Evolutionary conservation across 2,329 filamentous ascomycete species (phyloP).

Genomic region (Dothidotthia symphoricarpi): DNA sequence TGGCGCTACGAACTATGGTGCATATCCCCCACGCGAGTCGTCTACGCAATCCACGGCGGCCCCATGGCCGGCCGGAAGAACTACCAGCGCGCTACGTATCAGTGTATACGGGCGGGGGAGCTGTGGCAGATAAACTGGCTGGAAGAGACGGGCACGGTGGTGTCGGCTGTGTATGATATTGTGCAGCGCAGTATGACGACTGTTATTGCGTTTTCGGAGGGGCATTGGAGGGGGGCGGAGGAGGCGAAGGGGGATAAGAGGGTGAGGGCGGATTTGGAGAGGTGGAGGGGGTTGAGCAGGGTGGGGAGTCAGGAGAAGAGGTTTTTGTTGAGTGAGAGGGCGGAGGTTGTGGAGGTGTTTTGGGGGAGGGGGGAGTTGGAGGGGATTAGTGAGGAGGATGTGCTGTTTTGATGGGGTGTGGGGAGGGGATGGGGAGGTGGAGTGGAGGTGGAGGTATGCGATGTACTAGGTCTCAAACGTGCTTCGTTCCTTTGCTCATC

Average conservation of each 20-base stretch:
- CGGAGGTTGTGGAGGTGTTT: slow-evolving; percentile 52
- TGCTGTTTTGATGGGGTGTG: no score
- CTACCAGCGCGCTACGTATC: slow-evolving; percentile 57
- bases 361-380: slow-evolving; percentile 51
- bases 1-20: slow-evolving; percentile 65
- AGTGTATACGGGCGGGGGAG: slow-evolving; percentile 58
- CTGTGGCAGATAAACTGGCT: slow-evolving; percentile 62
- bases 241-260: slow-evolving; percentile 59
- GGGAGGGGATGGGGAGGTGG: no score
- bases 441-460: no score
- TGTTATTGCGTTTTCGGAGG: slow-evolving; percentile 55
- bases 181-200: slow-evolving; percentile 51
- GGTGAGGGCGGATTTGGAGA: slow-evolving; percentile 50
- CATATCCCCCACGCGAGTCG: slow-evolving; percentile 53
- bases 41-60: slow-evolving; percentile 60
- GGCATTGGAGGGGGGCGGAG: slow-evolving; percentile 54
- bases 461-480: no score
- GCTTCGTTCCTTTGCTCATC: no score
- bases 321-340: slow-evolving; percentile 55
- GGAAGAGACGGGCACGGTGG: slow-evolving; percentile 59
- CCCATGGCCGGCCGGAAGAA: slow-evolving; percentile 53
- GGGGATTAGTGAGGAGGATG: slow-evolving; percentile 41
- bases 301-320: slow-evolving; percentile 54
- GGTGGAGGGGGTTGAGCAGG: slow-evolving; percentile 53
- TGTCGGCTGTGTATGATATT: slow-evolving; percentile 58